Evolutionary conservation across 805 yeast species (phyloP), one percentile per base, ranked within the genome.

Genomic region (Suhomyces emberorum): DNA sequence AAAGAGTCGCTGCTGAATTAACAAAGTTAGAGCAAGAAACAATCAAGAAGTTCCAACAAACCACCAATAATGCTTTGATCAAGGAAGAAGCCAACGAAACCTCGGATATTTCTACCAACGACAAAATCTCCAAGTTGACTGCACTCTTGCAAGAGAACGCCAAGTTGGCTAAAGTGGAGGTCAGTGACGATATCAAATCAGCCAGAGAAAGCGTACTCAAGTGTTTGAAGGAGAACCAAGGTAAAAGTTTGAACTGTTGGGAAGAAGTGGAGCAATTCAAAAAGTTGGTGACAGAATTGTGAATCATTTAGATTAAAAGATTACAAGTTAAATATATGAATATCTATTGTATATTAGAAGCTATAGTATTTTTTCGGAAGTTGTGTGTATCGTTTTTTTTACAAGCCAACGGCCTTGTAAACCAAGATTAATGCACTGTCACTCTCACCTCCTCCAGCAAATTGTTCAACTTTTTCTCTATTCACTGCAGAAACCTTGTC

Each of bases 361-460:
- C 7, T 12, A 26, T 26, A 8, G n/a, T n/a, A n/a, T n/a, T n/a
- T n/a, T n/a, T n/a, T n/a, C n/a, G n/a, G n/a, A n/a, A n/a, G n/a
- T n/a, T n/a, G n/a, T n/a, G n/a, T n/a, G n/a, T n/a, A n/a, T n/a
- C n/a, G n/a, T 21, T 8, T 9, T 5, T 11, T 12, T 38, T 46
- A 52, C 47, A 83, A 65, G 14, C 91, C 95, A 46, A 83, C 76
- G 5, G 88, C 95, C 56, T 82, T 83, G 69, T 93, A 93, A 37
- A 93, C 65, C 48, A 91, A 72, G 38, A 93, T 81, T 59, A 93
- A 75, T 2, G 98, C 99, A 52, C 93, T 81, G 61, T 93, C 99
- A 49, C 95, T 79, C 66, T 95, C 98, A 39, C 98, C 97, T 39
- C 99, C 99, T 29, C 98, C 99, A 4, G 97, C 85, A 47, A 93